Evolutionary conservation across 306 rosid species (phyloP).

Genomic region (Quillaja saponaria): DNA sequence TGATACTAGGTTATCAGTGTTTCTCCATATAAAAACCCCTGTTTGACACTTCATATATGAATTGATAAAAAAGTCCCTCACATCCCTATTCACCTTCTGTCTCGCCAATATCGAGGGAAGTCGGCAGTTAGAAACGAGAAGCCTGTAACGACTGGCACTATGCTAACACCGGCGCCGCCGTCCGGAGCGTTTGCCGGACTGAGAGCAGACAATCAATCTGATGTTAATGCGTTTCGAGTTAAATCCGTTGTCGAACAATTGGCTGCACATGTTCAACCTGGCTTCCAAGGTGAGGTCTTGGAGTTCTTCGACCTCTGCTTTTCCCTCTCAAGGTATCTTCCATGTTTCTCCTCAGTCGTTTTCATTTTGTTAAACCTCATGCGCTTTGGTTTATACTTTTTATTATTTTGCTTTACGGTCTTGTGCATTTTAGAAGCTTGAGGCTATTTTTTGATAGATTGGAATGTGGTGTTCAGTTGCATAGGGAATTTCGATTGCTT

Average conservation of each 20-base stretch:
- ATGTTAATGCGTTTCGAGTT: slow-evolving; percentile 41
- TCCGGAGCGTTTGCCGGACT: background rate
- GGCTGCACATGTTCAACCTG: slow-evolving; percentile 29
- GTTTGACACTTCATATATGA: too few species aligned
- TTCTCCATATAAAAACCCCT: too few species aligned
- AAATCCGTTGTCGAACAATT: slow-evolving; percentile 38
- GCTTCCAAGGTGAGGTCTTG: slow-evolving; percentile 23
- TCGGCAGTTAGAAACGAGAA: too few species aligned
- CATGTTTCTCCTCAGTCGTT: too few species aligned
- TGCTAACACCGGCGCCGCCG: slow-evolving; percentile 25
- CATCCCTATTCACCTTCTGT: too few species aligned
- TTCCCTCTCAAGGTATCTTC: slow-evolving; percentile 57
- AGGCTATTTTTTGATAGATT: background rate
- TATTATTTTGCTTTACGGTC: background rate
- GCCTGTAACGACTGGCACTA: slow-evolving; percentile 20
- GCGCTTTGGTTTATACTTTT: background rate
- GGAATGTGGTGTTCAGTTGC: background rate
- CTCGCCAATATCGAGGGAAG: too few species aligned
- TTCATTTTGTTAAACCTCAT: background rate
- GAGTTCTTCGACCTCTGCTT: slow-evolving; percentile 54
- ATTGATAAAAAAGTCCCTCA: too few species aligned
- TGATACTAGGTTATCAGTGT: too few species aligned
- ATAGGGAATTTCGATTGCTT: background rate
- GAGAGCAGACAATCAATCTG: slow-evolving; percentile 22
- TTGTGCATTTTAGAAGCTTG: too few species aligned